Base-by-base conservation (phyloP, 106 monocot species). In the Acorus calamus region DNA sequence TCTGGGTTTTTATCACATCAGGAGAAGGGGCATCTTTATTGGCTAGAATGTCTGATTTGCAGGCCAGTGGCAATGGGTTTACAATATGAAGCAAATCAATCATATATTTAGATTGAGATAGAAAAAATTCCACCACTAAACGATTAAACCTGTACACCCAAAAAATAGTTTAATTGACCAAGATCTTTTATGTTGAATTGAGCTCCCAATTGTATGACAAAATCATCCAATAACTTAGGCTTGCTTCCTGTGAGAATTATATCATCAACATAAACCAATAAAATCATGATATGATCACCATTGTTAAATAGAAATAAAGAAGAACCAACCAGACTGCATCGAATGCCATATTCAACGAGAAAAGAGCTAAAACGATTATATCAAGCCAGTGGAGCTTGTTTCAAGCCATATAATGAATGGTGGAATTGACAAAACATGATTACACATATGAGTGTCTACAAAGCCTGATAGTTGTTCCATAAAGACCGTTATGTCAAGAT, bases 191-290 rank as follows among this genome's bases (percentile, higher is more conserved):
- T 41, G 3, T 42, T 14, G 42, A 65, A 52, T 9, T 14, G 5
- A 3, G 2, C 6, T 50, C n/a, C 6, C 8, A 65, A 41, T 4
- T 6, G 8, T 44, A 0, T 6, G 8, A 65, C 9, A 42, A 52
- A 42, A 9, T 11, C 3, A 10, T 12, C 5, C 7, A 65, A 42
- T 6, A 3, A 4, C 4, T 4, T n/a, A 42, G 10, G 11, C 3
- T 14, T 14, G n/a, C n/a, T 65, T 14, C 50, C 52, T 9, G 42
- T 65, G 2, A 65, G 7, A 3, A 65, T 14, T 7, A 63, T 63
- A 42, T 63, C 63, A 63, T 63, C 63, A 47, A 63, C 63, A 63
- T 63, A 53, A 42, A 65, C 11, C 1, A 52, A 9, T 4, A 65
- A 53, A 3, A 65, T 3, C 8, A 65, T 6, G 7, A 43, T 51